Conservation (phyloP, 1,284 basidiomycete species). For the Tilletia caries region DNA sequence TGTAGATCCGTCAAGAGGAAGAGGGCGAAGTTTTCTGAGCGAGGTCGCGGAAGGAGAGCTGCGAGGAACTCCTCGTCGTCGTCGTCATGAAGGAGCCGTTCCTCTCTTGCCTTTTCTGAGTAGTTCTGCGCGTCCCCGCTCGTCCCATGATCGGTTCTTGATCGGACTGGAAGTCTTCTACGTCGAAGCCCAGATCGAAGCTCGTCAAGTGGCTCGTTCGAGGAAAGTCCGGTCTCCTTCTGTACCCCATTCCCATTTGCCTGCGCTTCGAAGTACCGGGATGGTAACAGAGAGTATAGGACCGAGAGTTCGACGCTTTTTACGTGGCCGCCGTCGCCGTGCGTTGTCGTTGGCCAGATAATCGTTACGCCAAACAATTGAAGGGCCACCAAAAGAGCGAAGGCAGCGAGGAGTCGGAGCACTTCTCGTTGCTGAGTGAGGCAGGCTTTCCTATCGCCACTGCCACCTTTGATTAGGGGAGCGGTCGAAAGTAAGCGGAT, state of each 20-base stretch:
- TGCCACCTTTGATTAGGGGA: background rate
- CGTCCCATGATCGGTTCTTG: background rate
- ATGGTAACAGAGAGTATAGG: background rate
- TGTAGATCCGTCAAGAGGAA: background rate
- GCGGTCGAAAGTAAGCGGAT: background rate
- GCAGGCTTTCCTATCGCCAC: background rate
- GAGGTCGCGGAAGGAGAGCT: background rate
- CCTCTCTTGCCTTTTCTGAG: background rate
- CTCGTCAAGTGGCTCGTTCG: background rate
- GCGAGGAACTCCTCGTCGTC: conserved; percentile 3
- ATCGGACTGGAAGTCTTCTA: background rate
- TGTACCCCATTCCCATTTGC: background rate
- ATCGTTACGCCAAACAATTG: background rate
- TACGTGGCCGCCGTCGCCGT: background rate
- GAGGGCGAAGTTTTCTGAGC: background rate
- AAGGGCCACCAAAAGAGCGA: background rate
- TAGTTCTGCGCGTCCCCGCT: background rate
- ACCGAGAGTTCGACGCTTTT: background rate
- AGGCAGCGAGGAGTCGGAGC: conserved; percentile 1
- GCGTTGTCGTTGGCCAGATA: background rate
- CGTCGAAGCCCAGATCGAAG: background rate
- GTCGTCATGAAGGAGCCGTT: background rate
- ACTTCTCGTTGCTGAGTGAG: background rate
- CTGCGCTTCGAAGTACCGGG: background rate
- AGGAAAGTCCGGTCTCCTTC: too few relatives aligned